Evolutionary conservation across 2,329 filamentous ascomycete genomes (phyloP), one percentile per base, ranked within the genome.

Genomic region (Stachybotrys chlorohalonatus): DNA sequence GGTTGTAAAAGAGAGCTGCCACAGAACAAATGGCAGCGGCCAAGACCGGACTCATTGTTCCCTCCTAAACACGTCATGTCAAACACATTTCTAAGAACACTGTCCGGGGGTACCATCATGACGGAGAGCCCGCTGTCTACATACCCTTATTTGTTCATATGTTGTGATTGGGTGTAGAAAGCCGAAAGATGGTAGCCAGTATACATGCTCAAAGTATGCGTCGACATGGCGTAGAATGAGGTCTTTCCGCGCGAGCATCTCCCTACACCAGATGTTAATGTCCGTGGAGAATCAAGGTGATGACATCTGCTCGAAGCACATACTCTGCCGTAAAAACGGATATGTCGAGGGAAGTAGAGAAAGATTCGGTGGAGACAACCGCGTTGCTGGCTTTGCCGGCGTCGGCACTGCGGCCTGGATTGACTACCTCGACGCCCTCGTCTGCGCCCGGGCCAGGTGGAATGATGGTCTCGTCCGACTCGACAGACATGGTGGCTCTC

Each of bases 11-110:
- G 32, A 70, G 63, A 36, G 67, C 66, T 1, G 69, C 65, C 6
- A 73, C 64, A 7, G 71, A 67, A 53, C 71, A 73, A 11, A 75
- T 63, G n/a, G 66, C 70, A 2, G 71, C 68, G 16, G 68, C 73
- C 1, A 67, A 63, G 48, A 68, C 61, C 1, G 70, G 67, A 16
- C 67, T 61, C 13, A 75, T 61, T 1, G 62, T 65, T 16, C 69
- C 68, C 30, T 72, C 65, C 58, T 70, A 54, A 42, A 42, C 36
- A 42, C 13, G 24, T 30, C 46, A 47, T 17, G 31, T 50, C 17
- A 16, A 17, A 49, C 51, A 11, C 7, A 46, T 24, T 11, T 24
- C n/a, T 17, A 32, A 30, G 31, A 31, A 47, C 7, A 16, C 9
- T 8, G 46, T n/a, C 17, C 39, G 2, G n/a, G 39, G 5, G n/a